These are phyloP conservation scores for Exobasidium rhododendri DNA, from an alignment of 1,284 basidiomycete genomes.

Conservation along the genomic window DNA sequence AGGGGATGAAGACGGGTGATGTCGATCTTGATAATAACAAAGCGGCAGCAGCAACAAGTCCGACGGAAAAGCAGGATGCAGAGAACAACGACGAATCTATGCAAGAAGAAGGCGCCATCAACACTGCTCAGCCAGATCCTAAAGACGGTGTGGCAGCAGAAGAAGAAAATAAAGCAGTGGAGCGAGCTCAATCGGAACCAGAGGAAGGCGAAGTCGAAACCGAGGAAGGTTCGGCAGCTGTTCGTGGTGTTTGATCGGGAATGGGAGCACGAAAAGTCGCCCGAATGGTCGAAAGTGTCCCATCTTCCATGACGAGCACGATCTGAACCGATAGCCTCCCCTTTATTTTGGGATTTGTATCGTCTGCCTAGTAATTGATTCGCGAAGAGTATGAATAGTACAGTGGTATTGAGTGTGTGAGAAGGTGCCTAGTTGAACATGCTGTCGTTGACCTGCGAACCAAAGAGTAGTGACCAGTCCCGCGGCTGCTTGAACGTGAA, in stretches of 20 bases:
- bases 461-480: constrained; percentile 5
- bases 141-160: not conserved
- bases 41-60: not conserved
- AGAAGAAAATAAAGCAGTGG: not conserved
- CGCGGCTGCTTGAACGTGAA: not conserved
- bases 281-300: too few species aligned
- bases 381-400: too few species aligned
- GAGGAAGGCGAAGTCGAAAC: constrained; percentile 9
- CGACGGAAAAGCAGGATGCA: not conserved
- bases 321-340: too few species aligned
- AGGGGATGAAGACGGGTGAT: not conserved
- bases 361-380: too few species aligned
- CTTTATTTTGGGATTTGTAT: too few species aligned
- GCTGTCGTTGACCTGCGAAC: not conserved
- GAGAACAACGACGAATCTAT: not conserved
- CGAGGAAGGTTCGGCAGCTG: too few species aligned
- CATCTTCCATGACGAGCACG: too few species aligned
- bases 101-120: not conserved
- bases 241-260: not conserved
- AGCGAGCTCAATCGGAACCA: constrained; percentile 9
- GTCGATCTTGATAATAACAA: not conserved
- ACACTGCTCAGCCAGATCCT: not conserved
- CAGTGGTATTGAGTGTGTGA: not conserved
- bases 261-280: too few species aligned
- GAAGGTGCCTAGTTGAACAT: not conserved